Evolutionary conservation across 306 rosid genomes (phyloP), one percentile per base, ranked within the genome.

Genomic region (Cucumis hystrix): DNA sequence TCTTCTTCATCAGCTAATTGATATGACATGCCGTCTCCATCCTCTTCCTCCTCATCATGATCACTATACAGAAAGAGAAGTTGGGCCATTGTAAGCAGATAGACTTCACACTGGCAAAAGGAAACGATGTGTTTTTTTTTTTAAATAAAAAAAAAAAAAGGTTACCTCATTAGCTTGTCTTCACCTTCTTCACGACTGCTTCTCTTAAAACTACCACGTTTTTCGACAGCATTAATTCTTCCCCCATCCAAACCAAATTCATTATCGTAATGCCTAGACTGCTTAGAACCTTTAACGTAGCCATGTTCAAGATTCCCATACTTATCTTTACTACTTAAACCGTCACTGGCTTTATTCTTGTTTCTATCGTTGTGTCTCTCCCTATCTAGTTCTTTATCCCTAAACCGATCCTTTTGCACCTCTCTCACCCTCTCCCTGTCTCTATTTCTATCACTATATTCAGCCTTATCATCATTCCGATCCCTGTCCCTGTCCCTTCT

Each of bases 1-100:
- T 95, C 98, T 83, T 96, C 99, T 83, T 95, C 91, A 39, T 92
- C 97, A 54, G 86, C 92, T 74, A 84, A 76, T 76, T 80, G 90
- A 77, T 87, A 77, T 18, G 85, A 21, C 62, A 30, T 85, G 54
- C 56, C 69, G 51, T 94, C 98, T n/a, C 92, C 93, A 10, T 80
- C 57, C 79, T 91, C 93, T 77, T 88, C 91, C 77, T 87, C 93
- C 82, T 84, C 91, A 75, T 85, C 88, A 61, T 88, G 96, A 61
- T 81, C 83, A 79, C 94, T 91, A 84, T 76, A 78, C 51, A 80
- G 45, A 64, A 17, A n/a, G 28, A 25, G n/a, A 20, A 35, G 14
- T 30, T 28, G 77, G 35, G 17, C 47, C 61, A 52, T 28, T 8
- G 18, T 28, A 30, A 7, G 25, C 10, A 72, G 43, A 73, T 18